Conservation (phyloP, 1,284 basidiomycete species). For the Sanghuangporus sanghuang region DNA sequence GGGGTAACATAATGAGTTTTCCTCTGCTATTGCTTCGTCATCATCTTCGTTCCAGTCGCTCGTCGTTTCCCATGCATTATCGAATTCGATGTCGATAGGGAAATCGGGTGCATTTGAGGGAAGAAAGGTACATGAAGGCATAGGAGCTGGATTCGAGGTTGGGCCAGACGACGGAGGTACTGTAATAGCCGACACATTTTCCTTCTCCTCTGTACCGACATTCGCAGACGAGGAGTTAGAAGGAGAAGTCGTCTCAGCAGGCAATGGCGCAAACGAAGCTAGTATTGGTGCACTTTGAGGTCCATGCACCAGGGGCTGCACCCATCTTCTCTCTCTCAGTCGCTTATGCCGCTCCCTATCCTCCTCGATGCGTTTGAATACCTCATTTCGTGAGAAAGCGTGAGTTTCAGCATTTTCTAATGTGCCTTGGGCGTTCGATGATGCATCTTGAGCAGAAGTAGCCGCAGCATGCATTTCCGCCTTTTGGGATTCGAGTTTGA, state of each 20-base stretch:
- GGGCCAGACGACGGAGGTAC: constrained; percentile 5
- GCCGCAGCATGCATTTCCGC: constrained; percentile 22
- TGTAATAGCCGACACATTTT: neutral
- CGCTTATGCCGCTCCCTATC: constrained; percentile 94
- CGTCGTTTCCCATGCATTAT: constrained; percentile 88
- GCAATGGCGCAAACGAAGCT: constrained; percentile 50
- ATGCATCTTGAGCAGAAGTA: neutral
- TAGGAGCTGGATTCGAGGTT: neutral
- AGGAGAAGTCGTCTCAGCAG: neutral
- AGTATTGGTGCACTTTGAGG: constrained; percentile 41
- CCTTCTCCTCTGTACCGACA: constrained; percentile 17
- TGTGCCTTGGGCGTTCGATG: neutral
- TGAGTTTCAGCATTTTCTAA: constrained; percentile 19
- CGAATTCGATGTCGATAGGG: constrained; percentile 79
- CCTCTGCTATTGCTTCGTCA: constrained; percentile 66
- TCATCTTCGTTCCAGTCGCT: constrained; percentile 89
- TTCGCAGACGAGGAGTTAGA: constrained; percentile 22
- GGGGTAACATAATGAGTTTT: constrained; percentile 60
- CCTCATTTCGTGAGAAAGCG: constrained; percentile 57
- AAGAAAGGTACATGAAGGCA: no score
- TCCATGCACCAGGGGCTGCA: constrained; percentile 62
- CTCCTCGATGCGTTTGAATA: constrained; percentile 88
- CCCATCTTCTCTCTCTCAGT: constrained; percentile 89
- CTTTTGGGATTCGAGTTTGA: constrained; percentile 43
- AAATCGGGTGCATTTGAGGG: neutral